These are phyloP conservation scores for Jaminaea rosea DNA, from an alignment of 1,284 basidiomycete genomes.

Conservation along the genomic window DNA sequence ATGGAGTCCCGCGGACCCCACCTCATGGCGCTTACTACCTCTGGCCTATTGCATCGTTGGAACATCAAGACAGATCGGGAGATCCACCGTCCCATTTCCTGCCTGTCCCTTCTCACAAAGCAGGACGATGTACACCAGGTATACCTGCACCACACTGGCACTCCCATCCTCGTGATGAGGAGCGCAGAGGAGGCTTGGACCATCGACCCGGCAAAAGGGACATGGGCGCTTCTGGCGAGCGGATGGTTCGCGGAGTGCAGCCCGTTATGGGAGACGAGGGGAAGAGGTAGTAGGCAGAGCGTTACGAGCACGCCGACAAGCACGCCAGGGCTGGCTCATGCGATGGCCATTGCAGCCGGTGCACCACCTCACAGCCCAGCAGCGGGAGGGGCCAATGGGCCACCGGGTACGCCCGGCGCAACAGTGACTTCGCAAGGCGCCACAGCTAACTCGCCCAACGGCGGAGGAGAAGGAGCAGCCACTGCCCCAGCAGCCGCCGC, in stretches of 20 bases:
- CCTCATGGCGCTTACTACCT: conserved; percentile 27
- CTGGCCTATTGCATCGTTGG: conserved; percentile 35
- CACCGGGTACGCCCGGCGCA: too few relatives aligned
- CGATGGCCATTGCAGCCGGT: too few relatives aligned
- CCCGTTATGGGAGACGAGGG: conserved; percentile 29
- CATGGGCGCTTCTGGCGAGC: conserved; percentile 32
- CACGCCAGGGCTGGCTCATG: too few relatives aligned
- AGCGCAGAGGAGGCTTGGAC: conserved; percentile 31
- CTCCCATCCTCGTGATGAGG: conserved; percentile 48
- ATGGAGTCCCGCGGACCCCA: conserved; percentile 23
- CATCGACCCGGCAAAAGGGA: conserved; percentile 26
- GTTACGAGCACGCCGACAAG: too few relatives aligned
- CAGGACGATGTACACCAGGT: conserved; percentile 20
- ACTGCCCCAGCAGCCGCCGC: too few relatives aligned
- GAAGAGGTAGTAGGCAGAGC: conserved; percentile 22
- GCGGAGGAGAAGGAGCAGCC: too few relatives aligned
- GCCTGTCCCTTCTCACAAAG: conserved; percentile 16
- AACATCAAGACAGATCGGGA: conserved; percentile 21
- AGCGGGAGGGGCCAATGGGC: too few relatives aligned
- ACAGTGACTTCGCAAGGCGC: too few relatives aligned
- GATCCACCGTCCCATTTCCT: conserved; percentile 22
- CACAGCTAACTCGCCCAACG: too few relatives aligned
- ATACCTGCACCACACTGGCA: conserved; percentile 33
- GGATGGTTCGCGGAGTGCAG: conserved; percentile 31
- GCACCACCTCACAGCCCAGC: too few relatives aligned